Conservation (phyloP, 2,329 filamentous ascomycete genomes). For the Neonectria coccinea region DNA sequence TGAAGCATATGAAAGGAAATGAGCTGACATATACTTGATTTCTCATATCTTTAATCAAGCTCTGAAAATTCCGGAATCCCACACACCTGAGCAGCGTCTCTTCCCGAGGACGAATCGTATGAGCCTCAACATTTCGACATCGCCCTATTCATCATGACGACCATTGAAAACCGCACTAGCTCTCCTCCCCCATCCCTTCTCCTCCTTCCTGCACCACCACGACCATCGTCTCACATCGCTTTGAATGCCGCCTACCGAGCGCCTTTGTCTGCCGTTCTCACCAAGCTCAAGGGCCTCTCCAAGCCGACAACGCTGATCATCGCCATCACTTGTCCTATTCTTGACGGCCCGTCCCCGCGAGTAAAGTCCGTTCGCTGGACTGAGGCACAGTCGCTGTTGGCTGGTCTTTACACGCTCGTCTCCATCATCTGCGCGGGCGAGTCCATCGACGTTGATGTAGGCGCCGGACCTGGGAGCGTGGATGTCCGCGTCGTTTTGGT, state of each 20-base stretch:
- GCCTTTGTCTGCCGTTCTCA: constrained; percentile 67
- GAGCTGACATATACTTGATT: not conserved
- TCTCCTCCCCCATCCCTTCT: constrained; percentile 56
- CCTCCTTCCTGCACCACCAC: constrained; percentile 72
- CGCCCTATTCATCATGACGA: not conserved
- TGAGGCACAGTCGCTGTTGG: constrained; percentile 78
- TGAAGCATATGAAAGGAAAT: not conserved
- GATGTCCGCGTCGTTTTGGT: constrained; percentile 82
- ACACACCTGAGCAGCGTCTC: not conserved
- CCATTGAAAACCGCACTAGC: not conserved
- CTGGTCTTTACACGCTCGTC: constrained; percentile 81
- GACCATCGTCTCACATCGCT: constrained; percentile 61
- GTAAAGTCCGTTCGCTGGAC: constrained; percentile 68
- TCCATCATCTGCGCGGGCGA: constrained; percentile 76
- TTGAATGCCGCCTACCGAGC: constrained; percentile 71
- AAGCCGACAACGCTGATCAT: constrained; percentile 57
- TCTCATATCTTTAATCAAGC: not conserved
- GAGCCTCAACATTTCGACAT: not conserved
- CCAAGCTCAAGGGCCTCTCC: constrained; percentile 55
- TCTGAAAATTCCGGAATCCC: not conserved
- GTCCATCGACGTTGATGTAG: constrained; percentile 69
- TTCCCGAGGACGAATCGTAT: constrained; percentile 9
- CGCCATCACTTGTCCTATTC: constrained; percentile 72
- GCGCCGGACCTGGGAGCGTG: constrained; percentile 71
- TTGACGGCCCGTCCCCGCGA: constrained; percentile 61